Percentiles rank a stretch among this genome's conserved stretches.
Evolutionary conservation across 306 rosid genomes (phyloP).

Genomic region (apple (Malus domestica)): ASM211411v1 NC_041799.1:40248501-40249000

Average conservation of each 20-base stretch:
- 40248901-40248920: background rate
- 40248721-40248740: constrained; percentile 13
- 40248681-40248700: constrained; percentile 16
- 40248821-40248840: constrained; percentile 26
- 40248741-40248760: background rate
- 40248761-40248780: constrained; percentile 66
- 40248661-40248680: constrained; percentile 65
- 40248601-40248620: constrained; percentile 16
- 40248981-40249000: constrained; percentile 16
- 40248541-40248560: background rate
- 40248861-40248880: background rate
- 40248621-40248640: constrained; percentile 19
- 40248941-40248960: constrained; percentile 4
- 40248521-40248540: background rate
- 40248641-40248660: constrained; percentile 27
- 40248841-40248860: constrained; percentile 13
- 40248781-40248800: constrained; percentile 37
- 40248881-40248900: background rate
- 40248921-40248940: background rate
- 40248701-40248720: constrained; percentile 16
- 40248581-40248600: constrained; percentile 32
- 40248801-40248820: constrained; percentile 26
- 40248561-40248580: background rate
- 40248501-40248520: background rate
- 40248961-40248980: constrained; percentile 39